Percentiles rank a stretch among this genome's conserved stretches.
Evolutionary conservation across 2,329 filamentous ascomycete species (phyloP).

Genomic region (Fusarium marasasianum): DNA sequence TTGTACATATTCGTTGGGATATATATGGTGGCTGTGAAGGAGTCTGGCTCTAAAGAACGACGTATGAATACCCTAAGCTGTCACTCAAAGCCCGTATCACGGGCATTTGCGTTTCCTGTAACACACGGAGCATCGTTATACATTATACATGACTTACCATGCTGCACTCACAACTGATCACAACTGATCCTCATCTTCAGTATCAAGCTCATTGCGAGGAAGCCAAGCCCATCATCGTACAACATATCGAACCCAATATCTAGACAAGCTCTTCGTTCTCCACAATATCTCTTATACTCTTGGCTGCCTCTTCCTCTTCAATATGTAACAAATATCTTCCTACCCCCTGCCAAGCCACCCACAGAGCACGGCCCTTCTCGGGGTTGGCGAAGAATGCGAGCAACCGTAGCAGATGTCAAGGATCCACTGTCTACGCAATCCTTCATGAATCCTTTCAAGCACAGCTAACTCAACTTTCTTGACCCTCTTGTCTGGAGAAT

Average conservation of each 20-base stretch:
- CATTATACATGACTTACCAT: not conserved
- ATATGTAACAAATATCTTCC: not conserved
- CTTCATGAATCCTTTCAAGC: not conserved
- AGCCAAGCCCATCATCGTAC: not conserved
- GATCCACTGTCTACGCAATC: conserved; percentile 33
- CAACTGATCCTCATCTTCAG: not conserved
- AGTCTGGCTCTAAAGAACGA: not conserved
- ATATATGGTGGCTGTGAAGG: not conserved
- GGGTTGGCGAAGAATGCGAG: conserved; percentile 36
- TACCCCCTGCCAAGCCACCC: conserved; percentile 24
- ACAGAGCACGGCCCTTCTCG: conserved; percentile 36
- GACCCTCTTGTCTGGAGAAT: not conserved
- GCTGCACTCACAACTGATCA: not conserved
- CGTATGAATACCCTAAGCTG: not conserved
- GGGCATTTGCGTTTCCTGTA: not conserved
- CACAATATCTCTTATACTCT: conserved; percentile 6
- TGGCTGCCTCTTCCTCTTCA: conserved; percentile 28
- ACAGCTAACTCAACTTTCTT: conserved; percentile 9
- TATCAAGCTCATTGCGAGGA: not conserved
- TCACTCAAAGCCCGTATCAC: not conserved
- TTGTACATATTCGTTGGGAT: not conserved
- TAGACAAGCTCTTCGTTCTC: conserved; percentile 1
- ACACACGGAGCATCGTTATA: not conserved
- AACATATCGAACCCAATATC: not conserved
- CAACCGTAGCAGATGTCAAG: conserved; percentile 20